Evolutionary conservation across 768 basidiomycete genomes (phyloP).

Genomic region (Amanita fuliginea): DNA sequence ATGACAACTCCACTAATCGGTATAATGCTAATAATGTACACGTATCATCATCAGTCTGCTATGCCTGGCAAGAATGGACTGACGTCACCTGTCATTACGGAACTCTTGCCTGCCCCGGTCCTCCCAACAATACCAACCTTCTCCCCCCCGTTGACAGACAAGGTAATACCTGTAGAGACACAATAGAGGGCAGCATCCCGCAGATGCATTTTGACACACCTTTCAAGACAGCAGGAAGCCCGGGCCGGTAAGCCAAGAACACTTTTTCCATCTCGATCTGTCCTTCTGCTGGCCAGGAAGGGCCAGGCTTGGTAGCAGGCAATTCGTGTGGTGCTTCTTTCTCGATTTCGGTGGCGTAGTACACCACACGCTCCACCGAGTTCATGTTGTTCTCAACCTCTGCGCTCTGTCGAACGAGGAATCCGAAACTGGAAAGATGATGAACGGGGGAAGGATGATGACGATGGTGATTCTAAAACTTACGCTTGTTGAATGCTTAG

Average conservation of each 20-base stretch:
- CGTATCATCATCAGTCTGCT: neutral
- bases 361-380: constrained; percentile 73
- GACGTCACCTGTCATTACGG: constrained; percentile 63
- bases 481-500: constrained; percentile 64
- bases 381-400: constrained; percentile 96
- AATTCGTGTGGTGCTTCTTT: constrained; percentile 70
- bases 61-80: constrained; percentile 4
- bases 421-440: constrained; percentile 42
- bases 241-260: constrained; percentile 75
- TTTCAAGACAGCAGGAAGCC: constrained; percentile 82
- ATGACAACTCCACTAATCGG: constrained; percentile 70
- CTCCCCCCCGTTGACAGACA: constrained; percentile 66
- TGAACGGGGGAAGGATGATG: constrained; percentile 2
- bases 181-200: neutral
- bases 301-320: constrained; percentile 44
- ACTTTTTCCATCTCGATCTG: constrained; percentile 66
- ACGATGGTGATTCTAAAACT: constrained; percentile 1
- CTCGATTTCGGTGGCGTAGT: constrained; percentile 73
- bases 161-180: constrained; percentile 32
- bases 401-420: constrained; percentile 66
- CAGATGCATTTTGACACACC: constrained; percentile 13
- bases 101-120: constrained; percentile 85
- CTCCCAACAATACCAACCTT: constrained; percentile 88
- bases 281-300: constrained; percentile 69
- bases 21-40: constrained; percentile 51